These are phyloP conservation scores for Verticillium dahliae DNA, from an alignment of 2,329 filamentous ascomycete species.

Conservation along the genomic window DNA sequence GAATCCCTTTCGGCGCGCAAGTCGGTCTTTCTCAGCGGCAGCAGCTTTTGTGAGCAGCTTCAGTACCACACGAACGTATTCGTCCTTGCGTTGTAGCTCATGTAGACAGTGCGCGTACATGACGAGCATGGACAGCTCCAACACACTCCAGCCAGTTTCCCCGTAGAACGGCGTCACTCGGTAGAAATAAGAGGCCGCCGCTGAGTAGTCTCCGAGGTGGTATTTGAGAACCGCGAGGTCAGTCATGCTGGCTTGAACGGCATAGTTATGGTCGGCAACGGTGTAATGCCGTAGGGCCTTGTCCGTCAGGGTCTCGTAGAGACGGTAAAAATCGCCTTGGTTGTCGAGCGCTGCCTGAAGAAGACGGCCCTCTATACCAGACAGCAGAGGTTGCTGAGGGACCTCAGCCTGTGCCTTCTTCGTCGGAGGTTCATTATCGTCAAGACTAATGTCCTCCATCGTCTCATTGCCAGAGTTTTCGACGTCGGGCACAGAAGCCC, in stretches of 20 bases:
- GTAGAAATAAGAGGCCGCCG: slow-evolving; percentile 72
- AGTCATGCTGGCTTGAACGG: slow-evolving; percentile 69
- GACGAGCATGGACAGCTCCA: slow-evolving; percentile 78
- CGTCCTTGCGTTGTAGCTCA: slow-evolving; percentile 66
- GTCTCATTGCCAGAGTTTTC: slow-evolving; percentile 30
- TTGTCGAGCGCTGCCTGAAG: slow-evolving; percentile 56
- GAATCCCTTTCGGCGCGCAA: slow-evolving; percentile 27
- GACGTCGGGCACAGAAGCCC: slow-evolving; percentile 53
- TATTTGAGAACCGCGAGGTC: slow-evolving; percentile 85
- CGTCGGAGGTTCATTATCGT: slow-evolving; percentile 22
- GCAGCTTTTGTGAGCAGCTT: slow-evolving; percentile 67
- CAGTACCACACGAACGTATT: slow-evolving; percentile 71
- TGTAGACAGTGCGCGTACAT: slow-evolving; percentile 82
- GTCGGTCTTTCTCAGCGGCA: slow-evolving; percentile 42
- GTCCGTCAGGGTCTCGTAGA: slow-evolving; percentile 75
- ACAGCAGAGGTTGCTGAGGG: background rate
- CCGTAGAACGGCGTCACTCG: slow-evolving; percentile 74
- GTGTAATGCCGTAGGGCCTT: slow-evolving; percentile 77
- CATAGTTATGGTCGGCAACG: slow-evolving; percentile 70
- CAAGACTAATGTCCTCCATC: slow-evolving; percentile 39
- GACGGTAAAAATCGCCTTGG: slow-evolving; percentile 55
- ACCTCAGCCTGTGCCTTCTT: slow-evolving; percentile 5
- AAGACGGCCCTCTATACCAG: slow-evolving; percentile 47
- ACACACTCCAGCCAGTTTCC: slow-evolving; percentile 66
- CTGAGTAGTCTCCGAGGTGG: slow-evolving; percentile 63